Conservation (phyloP, 352 stramenopile genomes). For the Blastocystis sp. region DNA sequence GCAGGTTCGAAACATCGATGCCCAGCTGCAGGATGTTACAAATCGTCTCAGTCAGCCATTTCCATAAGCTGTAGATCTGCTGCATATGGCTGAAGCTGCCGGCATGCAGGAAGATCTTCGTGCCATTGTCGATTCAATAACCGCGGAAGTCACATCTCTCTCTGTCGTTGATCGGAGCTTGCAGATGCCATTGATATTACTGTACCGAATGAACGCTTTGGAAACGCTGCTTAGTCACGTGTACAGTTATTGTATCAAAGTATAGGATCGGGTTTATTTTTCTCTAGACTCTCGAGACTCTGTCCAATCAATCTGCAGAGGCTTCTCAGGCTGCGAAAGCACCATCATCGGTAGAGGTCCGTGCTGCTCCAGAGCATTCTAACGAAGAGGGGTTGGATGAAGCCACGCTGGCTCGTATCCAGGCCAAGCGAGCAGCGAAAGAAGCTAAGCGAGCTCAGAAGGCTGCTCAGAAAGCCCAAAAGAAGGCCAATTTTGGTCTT, state of each 20-base stretch:
- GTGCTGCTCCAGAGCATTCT: constrained; percentile 28
- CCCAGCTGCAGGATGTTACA: neutral
- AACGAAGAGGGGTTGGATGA: constrained; percentile 51
- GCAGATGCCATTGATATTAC: neutral
- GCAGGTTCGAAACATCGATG: neutral
- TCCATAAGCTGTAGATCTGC: neutral
- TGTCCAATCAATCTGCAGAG: neutral
- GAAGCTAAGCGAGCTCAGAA: constrained; percentile 74
- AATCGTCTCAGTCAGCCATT: neutral
- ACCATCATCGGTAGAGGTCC: neutral
- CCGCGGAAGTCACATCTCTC: neutral
- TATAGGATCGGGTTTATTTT: neutral
- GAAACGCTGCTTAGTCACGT: neutral
- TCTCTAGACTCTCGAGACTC: neutral
- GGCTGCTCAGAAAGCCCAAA: constrained; percentile 75
- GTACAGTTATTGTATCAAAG: neutral
- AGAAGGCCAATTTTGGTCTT: constrained; percentile 64
- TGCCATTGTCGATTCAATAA: neutral
- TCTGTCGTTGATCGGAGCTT: neutral
- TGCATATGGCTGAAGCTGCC: neutral
- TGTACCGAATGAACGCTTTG: neutral
- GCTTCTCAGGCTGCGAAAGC: neutral
- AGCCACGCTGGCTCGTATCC: constrained; percentile 39
- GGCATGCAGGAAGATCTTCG: no score
- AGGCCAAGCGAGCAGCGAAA: constrained; percentile 64